These are phyloP conservation scores for Spergularia bocconei DNA, from an alignment of 148 eudicot genomes.

Conservation along the genomic window DNA sequence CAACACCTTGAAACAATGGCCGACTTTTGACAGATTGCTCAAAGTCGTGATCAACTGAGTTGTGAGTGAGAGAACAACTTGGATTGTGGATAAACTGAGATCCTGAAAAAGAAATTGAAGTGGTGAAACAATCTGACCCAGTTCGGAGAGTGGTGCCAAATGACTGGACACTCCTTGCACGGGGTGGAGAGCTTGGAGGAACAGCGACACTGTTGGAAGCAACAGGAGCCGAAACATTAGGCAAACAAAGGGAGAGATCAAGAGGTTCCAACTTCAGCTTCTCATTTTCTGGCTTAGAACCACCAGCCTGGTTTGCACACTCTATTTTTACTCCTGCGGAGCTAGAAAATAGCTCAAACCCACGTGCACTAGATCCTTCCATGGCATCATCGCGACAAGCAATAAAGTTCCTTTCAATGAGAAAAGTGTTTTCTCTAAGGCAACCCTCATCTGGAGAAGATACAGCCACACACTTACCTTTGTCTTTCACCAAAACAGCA, in stretches of 20 bases:
- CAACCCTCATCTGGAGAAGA: conserved; percentile 38
- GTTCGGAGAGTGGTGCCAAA: conserved; percentile 66
- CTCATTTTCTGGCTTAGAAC: conserved; percentile 48
- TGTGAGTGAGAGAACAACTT: conserved; percentile 77
- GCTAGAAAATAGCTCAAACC: conserved; percentile 66
- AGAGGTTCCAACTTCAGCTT: conserved; percentile 61
- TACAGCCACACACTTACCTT: conserved; percentile 71
- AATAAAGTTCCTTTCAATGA: conserved; percentile 43
- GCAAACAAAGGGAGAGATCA: conserved; percentile 91
- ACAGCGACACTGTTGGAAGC: conserved; percentile 49
- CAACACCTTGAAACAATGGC: conserved; percentile 82
- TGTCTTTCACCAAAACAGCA: conserved; percentile 49
- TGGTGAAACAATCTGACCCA: conserved; percentile 80
- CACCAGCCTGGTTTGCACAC: conserved; percentile 31
- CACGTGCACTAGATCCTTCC: conserved; percentile 76
- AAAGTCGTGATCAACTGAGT: conserved; percentile 57
- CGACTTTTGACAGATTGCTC: conserved; percentile 90
- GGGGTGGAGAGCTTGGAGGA: conserved; percentile 78
- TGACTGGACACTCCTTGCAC: conserved; percentile 80
- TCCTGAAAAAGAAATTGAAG: conserved; percentile 92
- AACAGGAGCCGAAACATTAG: conserved; percentile 65
- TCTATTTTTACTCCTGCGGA: conserved; percentile 59
- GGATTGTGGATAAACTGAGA: conserved; percentile 79
- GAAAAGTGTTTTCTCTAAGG: conserved; percentile 34
- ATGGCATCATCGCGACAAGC: conserved; percentile 42